Conservation (phyloP, 129 eudicot species). For the Arctium lappa region DNA sequence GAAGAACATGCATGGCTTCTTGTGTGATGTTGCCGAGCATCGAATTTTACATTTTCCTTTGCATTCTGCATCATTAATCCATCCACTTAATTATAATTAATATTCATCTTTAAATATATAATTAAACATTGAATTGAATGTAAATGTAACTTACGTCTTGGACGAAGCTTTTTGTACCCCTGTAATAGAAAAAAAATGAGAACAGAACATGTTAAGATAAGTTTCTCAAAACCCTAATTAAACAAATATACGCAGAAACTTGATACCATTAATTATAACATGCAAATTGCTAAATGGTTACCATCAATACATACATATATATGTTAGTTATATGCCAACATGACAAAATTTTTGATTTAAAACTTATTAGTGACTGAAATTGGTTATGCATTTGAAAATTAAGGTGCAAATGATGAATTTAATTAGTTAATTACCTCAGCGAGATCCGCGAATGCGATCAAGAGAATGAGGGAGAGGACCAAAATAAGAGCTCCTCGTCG, state of each 20-base stretch:
- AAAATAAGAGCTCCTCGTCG: slow-evolving; percentile 30
- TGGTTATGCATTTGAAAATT: neutral
- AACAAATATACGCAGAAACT: no score
- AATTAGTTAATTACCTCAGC: slow-evolving; percentile 33
- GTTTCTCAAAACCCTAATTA: no score
- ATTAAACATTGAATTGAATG: no score
- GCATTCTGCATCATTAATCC: slow-evolving; percentile 56
- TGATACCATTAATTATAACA: no score
- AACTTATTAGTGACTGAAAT: no score
- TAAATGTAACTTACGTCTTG: neutral
- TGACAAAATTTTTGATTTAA: no score
- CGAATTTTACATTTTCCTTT: slow-evolving; percentile 42
- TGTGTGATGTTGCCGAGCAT: slow-evolving; percentile 72
- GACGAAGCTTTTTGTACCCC: slow-evolving; percentile 39
- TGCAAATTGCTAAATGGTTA: no score
- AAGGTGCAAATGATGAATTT: neutral
- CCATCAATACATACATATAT: no score
- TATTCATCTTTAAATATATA: no score
- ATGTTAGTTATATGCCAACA: no score
- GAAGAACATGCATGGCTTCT: slow-evolving; percentile 72
- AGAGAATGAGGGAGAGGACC: slow-evolving; percentile 29
- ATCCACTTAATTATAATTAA: neutral
- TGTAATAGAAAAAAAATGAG: neutral
- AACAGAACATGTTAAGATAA: neutral
- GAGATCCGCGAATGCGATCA: slow-evolving; percentile 38